Base-by-base conservation (phyloP, 2,329 filamentous ascomycete genomes). In the Bipolaris oryzae region DNA sequence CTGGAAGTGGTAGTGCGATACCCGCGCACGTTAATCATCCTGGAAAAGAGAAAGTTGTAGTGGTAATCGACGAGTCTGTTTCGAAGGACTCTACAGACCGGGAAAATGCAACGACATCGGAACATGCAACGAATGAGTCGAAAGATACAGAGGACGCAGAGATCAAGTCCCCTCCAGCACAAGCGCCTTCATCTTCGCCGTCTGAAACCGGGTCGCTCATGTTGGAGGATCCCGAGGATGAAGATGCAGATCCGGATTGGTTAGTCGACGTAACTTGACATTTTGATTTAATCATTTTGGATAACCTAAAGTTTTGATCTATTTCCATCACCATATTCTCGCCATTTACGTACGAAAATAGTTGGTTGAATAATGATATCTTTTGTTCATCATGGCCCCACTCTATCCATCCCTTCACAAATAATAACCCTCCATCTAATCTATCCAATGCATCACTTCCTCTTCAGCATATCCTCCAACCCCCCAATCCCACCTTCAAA, bases 401-500 rank as follows among this genome's bases (percentile, higher is more conserved):
- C 28, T 11, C 28, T 37, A 1, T 37, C 34, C 5, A 7, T 16
- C 2, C 9, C 10, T 31, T 10, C 9, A 28, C 2, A 31, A 31
- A 5, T 1, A 31, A 31, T 5, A 5, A 13, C 9, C 5, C 9
- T 4, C 10, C 10, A 7, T 25, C 25, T 28, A 5, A 9, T 15
- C 16, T 20, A 16, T 25, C n/a, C 33, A n/a, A 7, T 37, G 20
- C 42, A 39, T 20, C 33, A 33, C 49, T 64, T 64, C 50, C 64
- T 69, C 55, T 54, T 50, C 37, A 73, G 34, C 45, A 74, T 33
- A 28, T 74, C 65, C 68, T 79, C 81, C 73, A 93, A 70, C 15
- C 86, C 88, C 41, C 85, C 83, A 56, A 87, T 81, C 0, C 92
- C 92, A 3, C 86, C 90, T 62, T 96, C 90, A 76, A 86, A 92